Percentiles rank a stretch among this genome's conserved stretches.
These are phyloP conservation scores for Ochromonas danica DNA, from an alignment of 108 stramenopile genomes.

Conservation along the genomic window DNA sequence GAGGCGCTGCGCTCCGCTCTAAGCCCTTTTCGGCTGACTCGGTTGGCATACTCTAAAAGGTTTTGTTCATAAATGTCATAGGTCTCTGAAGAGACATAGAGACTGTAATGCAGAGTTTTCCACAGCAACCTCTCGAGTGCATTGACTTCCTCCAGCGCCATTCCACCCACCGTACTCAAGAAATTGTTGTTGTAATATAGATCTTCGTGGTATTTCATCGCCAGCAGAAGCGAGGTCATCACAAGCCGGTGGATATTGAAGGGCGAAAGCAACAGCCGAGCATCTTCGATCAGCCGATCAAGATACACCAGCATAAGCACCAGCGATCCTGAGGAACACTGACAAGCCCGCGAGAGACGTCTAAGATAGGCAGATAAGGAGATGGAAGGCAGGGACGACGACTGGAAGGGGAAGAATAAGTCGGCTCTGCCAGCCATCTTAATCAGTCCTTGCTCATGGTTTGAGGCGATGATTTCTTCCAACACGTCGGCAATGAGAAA, in stretches of 20 bases:
- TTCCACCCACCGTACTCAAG: conserved; percentile 3
- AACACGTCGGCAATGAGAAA: too few relatives aligned
- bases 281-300: conserved; percentile 91
- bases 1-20: too few relatives aligned
- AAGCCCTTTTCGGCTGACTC: too few relatives aligned
- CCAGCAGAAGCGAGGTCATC: conserved; percentile 87
- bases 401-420: too few relatives aligned
- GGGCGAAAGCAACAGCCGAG: conserved; percentile 77
- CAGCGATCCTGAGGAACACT: conserved; percentile 92
- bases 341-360: conserved; percentile 83
- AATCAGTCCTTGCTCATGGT: too few relatives aligned
- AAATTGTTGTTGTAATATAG: conserved; percentile 81
- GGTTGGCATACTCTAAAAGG: too few relatives aligned
- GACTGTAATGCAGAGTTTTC: conserved; percentile 29
- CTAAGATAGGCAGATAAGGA: neutral
- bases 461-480: too few relatives aligned
- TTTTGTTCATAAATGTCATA: too few relatives aligned
- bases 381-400: neutral
- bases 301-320: conserved; percentile 95
- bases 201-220: conserved; percentile 98
- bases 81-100: too few relatives aligned
- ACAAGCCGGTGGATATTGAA: conserved; percentile 94
- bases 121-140: neutral
- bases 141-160: conserved; percentile 29
- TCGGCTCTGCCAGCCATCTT: too few relatives aligned